Base-by-base conservation (phyloP, 768 basidiomycete genomes). In the Floccularia luteovirens region DNA sequence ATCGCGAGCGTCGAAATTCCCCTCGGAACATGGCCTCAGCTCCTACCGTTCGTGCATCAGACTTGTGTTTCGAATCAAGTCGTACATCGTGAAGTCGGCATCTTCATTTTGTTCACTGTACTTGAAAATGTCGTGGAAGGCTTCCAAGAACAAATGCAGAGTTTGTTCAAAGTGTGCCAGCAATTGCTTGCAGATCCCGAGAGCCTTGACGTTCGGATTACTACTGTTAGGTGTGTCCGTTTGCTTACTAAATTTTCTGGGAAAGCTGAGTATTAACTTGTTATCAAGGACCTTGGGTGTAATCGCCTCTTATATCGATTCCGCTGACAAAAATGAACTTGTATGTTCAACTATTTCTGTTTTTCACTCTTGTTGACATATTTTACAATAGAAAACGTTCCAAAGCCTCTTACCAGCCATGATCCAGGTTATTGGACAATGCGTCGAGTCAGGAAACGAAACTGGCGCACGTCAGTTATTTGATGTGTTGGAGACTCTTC, bases 401-500 rank as follows among this genome's bases (percentile, higher is more conserved):
- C 96, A 96, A 70, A 61, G 62, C 4, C 74, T 94, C 28, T 75
- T 99, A 33, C 91, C 92, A 23, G 64, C 67, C 20, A 93, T 98
- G 75, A 86, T 98, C 38, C 72, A 76, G 43, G 92, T 97, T 36
- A 81, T 97, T 27, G 83, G 83, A 3, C 83, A 90, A 59, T 74
- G 80, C 27, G 77, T 98, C 5, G 85, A 87, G 48, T 59, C 74
- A 24, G 77, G 74, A 24, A 85, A 97, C 53, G 90, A 92, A 54
- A 70, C 72, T 24, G 79, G 79, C 39, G 88, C 90, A 33, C 81
- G 92, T 48, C 81, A 93, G 53, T 69, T 92, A 19, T 96, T 97
- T 54, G 96, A 99, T 55, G 90, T 97, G 21, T 73, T 98, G 46
- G 96, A 98, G 69, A 93, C 90, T 0, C 79, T 98, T 34, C 74